phyloP scores from a whole-genome alignment of 2,329 filamentous ascomycete species.

The Myriosclerotinia scirpicola region DNA sequence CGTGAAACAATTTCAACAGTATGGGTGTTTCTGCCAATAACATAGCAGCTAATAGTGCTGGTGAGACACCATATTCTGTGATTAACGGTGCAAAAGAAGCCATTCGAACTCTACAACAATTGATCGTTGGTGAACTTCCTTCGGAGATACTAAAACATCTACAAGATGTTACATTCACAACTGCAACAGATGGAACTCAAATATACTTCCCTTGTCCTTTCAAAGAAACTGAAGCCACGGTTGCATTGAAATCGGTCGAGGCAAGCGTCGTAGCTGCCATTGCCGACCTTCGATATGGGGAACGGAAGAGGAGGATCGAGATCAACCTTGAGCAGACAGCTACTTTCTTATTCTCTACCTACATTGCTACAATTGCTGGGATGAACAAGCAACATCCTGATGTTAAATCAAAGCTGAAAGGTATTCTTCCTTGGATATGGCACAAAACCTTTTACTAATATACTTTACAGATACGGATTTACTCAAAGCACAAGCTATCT shows the following conservation, averaged over 20 bases:
- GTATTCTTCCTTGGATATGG: conserved; percentile 29
- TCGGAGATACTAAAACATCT: conserved; percentile 32
- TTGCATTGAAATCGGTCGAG: conserved; percentile 49
- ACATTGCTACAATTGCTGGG: conserved; percentile 55
- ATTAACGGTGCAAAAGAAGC: conserved; percentile 34
- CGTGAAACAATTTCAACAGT: neutral
- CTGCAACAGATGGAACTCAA: conserved; percentile 34
- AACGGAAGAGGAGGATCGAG: conserved; percentile 45
- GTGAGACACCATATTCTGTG: conserved; percentile 32
- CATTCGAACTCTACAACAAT: conserved; percentile 27
- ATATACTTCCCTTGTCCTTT: conserved; percentile 50
- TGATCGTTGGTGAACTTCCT: conserved; percentile 31
- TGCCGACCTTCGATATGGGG: conserved; percentile 54
- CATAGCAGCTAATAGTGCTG: neutral
- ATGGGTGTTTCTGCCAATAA: conserved; percentile 6
- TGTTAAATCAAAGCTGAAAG: conserved; percentile 49
- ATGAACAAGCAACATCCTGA: conserved; percentile 50
- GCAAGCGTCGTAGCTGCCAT: conserved; percentile 56
- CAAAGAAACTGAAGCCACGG: conserved; percentile 48
- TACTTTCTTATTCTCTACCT: conserved; percentile 58
- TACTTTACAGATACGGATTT: conserved; percentile 64
- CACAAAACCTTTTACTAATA: neutral
- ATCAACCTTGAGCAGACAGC: conserved; percentile 56
- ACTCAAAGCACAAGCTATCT: conserved; percentile 66
- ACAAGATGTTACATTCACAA: conserved; percentile 33